These are phyloP conservation scores for Pythium aquatile DNA, from an alignment of 352 stramenopile species.

Conservation along the genomic window DNA sequence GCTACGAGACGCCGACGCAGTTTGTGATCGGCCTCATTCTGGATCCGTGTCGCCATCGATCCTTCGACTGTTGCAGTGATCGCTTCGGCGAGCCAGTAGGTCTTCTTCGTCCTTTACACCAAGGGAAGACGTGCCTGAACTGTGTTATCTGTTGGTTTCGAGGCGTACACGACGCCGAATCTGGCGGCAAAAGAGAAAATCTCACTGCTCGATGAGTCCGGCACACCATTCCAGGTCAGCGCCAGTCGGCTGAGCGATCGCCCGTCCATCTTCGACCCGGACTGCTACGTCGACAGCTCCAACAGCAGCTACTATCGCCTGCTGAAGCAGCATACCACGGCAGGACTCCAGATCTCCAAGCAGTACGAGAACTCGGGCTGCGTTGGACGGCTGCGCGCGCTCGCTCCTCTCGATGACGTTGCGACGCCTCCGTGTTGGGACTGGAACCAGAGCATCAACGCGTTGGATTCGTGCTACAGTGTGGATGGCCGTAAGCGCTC, in stretches of 20 bases:
- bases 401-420: conserved; percentile 48
- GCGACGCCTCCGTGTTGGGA: conserved; percentile 81
- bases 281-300: conserved; percentile 67
- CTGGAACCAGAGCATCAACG: conserved; percentile 73
- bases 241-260: conserved; percentile 71
- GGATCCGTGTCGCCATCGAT: conserved; percentile 66
- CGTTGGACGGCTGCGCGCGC: conserved; percentile 44
- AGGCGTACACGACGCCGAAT: conserved; percentile 45
- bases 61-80: conserved; percentile 69
- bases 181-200: conserved; percentile 53
- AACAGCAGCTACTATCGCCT: conserved; percentile 52
- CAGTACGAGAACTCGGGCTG: conserved; percentile 59
- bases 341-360: conserved; percentile 41
- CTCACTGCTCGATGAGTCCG: conserved; percentile 67
- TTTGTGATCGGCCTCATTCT: conserved; percentile 82
- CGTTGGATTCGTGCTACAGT: conserved; percentile 52
- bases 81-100: conserved; percentile 74
- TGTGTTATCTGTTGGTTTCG: not conserved
- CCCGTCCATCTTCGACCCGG: conserved; percentile 60
- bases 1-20: conserved; percentile 48
- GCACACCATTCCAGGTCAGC: conserved; percentile 46
- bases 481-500: conserved; percentile 56
- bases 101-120: not conserved
- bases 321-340: conserved; percentile 48
- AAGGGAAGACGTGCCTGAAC: not conserved